Evolutionary conservation across 495 filamentous ascomycete genomes (phyloP).

Genomic region (Terfezia claveryi): DNA sequence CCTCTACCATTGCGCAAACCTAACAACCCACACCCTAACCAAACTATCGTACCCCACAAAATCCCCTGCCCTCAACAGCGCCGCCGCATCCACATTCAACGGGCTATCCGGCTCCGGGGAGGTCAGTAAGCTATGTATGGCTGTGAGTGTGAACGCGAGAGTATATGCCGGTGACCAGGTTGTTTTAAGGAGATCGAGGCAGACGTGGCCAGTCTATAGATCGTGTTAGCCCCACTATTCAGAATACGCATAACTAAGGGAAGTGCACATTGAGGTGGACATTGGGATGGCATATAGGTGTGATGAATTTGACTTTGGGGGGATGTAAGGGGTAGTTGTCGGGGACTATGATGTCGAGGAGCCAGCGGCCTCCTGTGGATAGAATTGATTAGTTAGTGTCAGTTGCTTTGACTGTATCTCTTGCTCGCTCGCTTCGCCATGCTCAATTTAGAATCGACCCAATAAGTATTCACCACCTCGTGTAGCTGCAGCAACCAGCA

Average conservation of each 20-base stretch:
- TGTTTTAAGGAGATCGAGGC: constrained; percentile 63
- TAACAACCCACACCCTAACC: constrained; percentile 53
- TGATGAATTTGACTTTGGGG: constrained; percentile 56
- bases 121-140: constrained; percentile 53
- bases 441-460: no score
- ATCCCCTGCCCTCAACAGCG: constrained; percentile 55
- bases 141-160: constrained; percentile 50
- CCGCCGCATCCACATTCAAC: constrained; percentile 73
- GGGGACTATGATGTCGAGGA: constrained; percentile 55
- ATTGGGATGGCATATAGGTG: constrained; percentile 70
- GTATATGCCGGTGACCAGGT: constrained; percentile 74
- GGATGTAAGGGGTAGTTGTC: constrained; percentile 54
- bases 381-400: not conserved
- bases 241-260: not conserved
- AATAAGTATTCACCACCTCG: no score
- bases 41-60: constrained; percentile 51
- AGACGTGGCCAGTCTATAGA: constrained; percentile 60
- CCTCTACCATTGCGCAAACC: constrained; percentile 7
- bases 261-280: constrained; percentile 35
- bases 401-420: no score
- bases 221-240: not conserved
- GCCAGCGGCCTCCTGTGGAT: constrained; percentile 53
- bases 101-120: constrained; percentile 63
- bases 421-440: no score
- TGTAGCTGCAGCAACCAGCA: no score